Evolutionary conservation across 192 early-diverging fungal species (phyloP).

Genomic region (Gigaspora rosea): DNA sequence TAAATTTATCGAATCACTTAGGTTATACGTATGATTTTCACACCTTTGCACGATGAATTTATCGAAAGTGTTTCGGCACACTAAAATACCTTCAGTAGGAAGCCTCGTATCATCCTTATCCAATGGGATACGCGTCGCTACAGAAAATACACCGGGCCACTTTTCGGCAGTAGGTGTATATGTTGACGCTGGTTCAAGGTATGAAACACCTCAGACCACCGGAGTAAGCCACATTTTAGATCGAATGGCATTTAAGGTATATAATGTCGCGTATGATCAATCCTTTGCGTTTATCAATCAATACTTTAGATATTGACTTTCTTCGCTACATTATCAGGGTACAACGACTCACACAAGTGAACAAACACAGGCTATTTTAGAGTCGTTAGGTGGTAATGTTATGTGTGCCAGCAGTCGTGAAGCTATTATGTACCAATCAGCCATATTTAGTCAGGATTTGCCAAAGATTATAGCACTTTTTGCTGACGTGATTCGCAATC

Average conservation of each 20-base stretch:
- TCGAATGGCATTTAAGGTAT: constrained; percentile 90
- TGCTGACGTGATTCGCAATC: constrained; percentile 79
- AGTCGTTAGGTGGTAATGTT: constrained; percentile 87
- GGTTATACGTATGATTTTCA: too few species aligned
- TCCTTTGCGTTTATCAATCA: not conserved
- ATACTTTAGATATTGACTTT: not conserved
- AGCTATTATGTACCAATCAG: constrained; percentile 93
- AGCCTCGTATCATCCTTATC: constrained; percentile 69
- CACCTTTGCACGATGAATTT: too few species aligned
- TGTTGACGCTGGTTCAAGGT: constrained; percentile 87
- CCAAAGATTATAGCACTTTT: constrained; percentile 70
- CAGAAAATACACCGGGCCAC: constrained; percentile 81
- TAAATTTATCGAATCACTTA: too few species aligned
- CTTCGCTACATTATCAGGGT: constrained; percentile 37
- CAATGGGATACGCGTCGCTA: constrained; percentile 88
- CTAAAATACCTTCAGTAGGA: too few species aligned
- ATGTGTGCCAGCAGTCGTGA: constrained; percentile 89
- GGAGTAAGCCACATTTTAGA: constrained; percentile 89
- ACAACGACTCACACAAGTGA: constrained; percentile 69
- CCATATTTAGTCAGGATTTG: constrained; percentile 85
- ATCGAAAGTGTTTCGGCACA: too few species aligned
- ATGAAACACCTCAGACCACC: constrained; percentile 68
- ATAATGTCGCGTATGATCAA: not conserved
- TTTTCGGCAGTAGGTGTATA: constrained; percentile 90
- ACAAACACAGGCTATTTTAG: constrained; percentile 74